phyloP scores from a whole-genome alignment of 2,329 filamentous ascomycete species.

The Curvularia spicifera region DNA sequence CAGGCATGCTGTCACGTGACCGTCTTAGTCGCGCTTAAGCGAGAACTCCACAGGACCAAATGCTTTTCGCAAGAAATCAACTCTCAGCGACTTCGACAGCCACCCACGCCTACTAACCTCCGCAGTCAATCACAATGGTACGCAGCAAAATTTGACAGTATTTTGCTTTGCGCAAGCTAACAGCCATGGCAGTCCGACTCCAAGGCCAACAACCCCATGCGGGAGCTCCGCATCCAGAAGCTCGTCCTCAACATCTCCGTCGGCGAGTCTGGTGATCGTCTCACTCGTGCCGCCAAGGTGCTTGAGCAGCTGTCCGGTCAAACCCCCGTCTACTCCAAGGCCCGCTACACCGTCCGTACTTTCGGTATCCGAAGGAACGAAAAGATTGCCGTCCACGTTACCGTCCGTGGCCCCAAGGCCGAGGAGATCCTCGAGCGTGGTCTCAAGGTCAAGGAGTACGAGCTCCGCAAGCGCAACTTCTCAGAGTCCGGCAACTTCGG shows the following conservation, averaged over 20 bases:
- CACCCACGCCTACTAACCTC: conserved; percentile 46
- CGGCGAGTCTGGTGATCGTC: conserved; percentile 99
- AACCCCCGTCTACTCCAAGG: conserved; percentile 99
- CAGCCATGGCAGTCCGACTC: conserved; percentile 43
- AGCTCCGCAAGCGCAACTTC: conserved; percentile 99
- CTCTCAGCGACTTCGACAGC: conserved; percentile 39
- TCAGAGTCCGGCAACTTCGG: conserved; percentile 95
- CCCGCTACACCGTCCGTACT: conserved; percentile 99
- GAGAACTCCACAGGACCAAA: conserved; percentile 31
- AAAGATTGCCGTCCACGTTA: conserved; percentile 96
- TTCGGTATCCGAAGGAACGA: conserved; percentile 99
- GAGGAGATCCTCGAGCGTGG: conserved; percentile 99
- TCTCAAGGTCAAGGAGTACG: conserved; percentile 99
- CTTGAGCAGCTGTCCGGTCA: conserved; percentile 99
- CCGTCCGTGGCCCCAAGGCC: conserved; percentile 97
- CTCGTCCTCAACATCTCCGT: conserved; percentile 99
- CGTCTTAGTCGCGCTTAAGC: conserved; percentile 25
- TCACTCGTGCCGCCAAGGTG: conserved; percentile 99
- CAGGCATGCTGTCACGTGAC: conserved; percentile 22
- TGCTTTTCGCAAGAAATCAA: conserved; percentile 26
- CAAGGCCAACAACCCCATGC: conserved; percentile 97
- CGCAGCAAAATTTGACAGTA: conserved; percentile 15
- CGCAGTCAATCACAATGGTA: conserved; percentile 51
- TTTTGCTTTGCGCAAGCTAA: conserved; percentile 31
- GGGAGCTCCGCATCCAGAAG: conserved; percentile 99